phyloP scores from a whole-genome alignment of 2,329 filamentous ascomycete genomes.

The Mycogone perniciosa region DNA sequence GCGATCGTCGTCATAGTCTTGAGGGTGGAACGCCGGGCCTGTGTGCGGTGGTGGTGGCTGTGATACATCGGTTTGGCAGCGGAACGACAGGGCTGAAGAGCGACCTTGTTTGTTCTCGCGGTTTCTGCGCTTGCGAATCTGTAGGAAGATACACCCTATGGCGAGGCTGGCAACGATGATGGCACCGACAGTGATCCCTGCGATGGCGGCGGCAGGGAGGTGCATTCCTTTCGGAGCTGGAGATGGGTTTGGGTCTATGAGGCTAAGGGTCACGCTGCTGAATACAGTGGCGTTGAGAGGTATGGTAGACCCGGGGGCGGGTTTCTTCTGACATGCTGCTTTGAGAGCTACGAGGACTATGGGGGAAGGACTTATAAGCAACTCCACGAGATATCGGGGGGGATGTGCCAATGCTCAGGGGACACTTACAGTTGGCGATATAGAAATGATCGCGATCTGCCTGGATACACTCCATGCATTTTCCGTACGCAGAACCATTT shows the following conservation, averaged over 20 bases:
- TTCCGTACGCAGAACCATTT: slow-evolving; percentile 25
- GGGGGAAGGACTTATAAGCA: not conserved
- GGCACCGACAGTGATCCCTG: slow-evolving; percentile 37
- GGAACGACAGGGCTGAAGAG: slow-evolving; percentile 44
- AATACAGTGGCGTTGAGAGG: slow-evolving; percentile 42
- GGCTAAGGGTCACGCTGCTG: slow-evolving; percentile 20
- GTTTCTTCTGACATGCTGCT: slow-evolving; percentile 45
- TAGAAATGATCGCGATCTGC: slow-evolving; percentile 36
- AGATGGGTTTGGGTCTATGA: not conserved
- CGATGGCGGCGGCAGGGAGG: slow-evolving; percentile 35
- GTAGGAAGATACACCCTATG: slow-evolving; percentile 37
- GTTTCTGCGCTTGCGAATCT: slow-evolving; percentile 39
- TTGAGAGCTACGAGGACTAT: slow-evolving; percentile 45
- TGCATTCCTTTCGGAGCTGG: not conserved
- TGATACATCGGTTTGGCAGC: slow-evolving; percentile 33
- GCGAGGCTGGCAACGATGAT: slow-evolving; percentile 32
- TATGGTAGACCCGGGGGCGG: slow-evolving; percentile 29
- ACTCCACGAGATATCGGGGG: slow-evolving; percentile 3
- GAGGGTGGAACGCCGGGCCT: not conserved
- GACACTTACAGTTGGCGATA: slow-evolving; percentile 44
- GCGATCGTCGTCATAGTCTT: slow-evolving; percentile 4
- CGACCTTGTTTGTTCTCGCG: slow-evolving; percentile 12
- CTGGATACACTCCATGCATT: slow-evolving; percentile 41
- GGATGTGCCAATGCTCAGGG: not conserved
- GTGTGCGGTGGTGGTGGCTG: not conserved